Conservation (phyloP, 2,329 filamentous ascomycete genomes). For the Diaporthe sp. region DNA sequence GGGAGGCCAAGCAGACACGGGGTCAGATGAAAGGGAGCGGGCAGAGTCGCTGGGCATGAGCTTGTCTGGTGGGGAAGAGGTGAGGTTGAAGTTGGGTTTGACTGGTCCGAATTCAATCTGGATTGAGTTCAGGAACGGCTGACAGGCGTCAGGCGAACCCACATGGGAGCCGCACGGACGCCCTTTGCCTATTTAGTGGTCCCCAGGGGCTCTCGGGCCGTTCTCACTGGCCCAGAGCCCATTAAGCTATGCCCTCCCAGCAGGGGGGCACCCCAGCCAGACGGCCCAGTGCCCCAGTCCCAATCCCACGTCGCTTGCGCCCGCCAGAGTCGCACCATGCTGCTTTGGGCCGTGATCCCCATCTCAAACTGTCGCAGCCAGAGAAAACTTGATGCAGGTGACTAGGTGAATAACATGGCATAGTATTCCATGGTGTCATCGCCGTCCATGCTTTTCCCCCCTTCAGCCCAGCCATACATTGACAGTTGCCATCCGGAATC, state of each 20-base stretch:
- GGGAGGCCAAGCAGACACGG: constrained; percentile 10
- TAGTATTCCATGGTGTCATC: constrained; percentile 41
- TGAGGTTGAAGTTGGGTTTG: constrained; percentile 25
- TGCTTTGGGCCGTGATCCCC: constrained; percentile 42
- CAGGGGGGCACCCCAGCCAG: background rate
- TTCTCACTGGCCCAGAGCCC: constrained; percentile 31
- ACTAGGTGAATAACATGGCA: constrained; percentile 41
- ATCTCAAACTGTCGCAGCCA: constrained; percentile 46
- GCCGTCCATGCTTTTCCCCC: background rate
- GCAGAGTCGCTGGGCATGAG: constrained; percentile 16
- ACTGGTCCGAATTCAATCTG: background rate
- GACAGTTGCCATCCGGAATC: constrained; percentile 29
- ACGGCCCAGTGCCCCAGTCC: background rate
- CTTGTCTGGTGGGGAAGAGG: constrained; percentile 25
- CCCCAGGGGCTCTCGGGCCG: constrained; percentile 4
- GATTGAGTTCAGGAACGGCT: background rate
- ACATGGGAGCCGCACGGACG: constrained; percentile 8
- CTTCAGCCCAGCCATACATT: constrained; percentile 1
- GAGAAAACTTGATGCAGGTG: constrained; percentile 43
- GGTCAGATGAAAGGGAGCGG: constrained; percentile 25
- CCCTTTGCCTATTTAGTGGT: constrained; percentile 13
- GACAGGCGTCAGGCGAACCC: constrained; percentile 17
- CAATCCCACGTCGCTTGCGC: constrained; percentile 1
- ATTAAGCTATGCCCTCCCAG: constrained; percentile 33
- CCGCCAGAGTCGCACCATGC: constrained; percentile 19